Conservation (phyloP, 2,329 filamentous ascomycete species). For the Xylaria sp. region DNA sequence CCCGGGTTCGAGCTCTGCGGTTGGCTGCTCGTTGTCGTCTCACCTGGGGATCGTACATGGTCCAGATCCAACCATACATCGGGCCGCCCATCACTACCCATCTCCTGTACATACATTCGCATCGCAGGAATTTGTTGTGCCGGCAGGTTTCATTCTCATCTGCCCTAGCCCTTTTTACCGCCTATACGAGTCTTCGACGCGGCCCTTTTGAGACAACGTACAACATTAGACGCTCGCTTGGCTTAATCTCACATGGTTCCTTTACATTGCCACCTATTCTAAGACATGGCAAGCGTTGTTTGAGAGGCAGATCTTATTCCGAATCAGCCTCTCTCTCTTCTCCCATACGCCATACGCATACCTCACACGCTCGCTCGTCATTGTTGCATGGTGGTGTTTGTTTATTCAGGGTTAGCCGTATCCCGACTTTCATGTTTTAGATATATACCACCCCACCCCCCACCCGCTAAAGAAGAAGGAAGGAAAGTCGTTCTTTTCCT, state of each 20-base stretch:
- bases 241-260: conserved; percentile 39
- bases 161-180: conserved; percentile 48
- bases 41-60: conserved; percentile 45
- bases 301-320: conserved; percentile 43
- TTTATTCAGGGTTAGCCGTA: conserved; percentile 36
- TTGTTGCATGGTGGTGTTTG: conserved; percentile 11
- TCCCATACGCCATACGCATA: neutral
- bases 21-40: conserved; percentile 42
- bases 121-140: conserved; percentile 45
- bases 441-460: conserved; percentile 40
- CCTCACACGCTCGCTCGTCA: conserved; percentile 1
- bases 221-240: conserved; percentile 34
- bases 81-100: conserved; percentile 39
- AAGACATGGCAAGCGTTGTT: conserved; percentile 47
- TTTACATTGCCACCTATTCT: conserved; percentile 37
- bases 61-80: conserved; percentile 46
- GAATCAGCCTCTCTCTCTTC: conserved; percentile 37
- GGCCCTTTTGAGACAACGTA: conserved; percentile 39
- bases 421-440: conserved; percentile 44
- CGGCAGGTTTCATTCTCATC: conserved; percentile 51
- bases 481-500: conserved; percentile 31
- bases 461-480: conserved; percentile 28
- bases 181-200: conserved; percentile 48
- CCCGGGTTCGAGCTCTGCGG: conserved; percentile 42
- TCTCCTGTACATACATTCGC: conserved; percentile 30